phyloP scores from a whole-genome alignment of 73 alveolate genomes.

The Paramecium biaurelia region DNA sequence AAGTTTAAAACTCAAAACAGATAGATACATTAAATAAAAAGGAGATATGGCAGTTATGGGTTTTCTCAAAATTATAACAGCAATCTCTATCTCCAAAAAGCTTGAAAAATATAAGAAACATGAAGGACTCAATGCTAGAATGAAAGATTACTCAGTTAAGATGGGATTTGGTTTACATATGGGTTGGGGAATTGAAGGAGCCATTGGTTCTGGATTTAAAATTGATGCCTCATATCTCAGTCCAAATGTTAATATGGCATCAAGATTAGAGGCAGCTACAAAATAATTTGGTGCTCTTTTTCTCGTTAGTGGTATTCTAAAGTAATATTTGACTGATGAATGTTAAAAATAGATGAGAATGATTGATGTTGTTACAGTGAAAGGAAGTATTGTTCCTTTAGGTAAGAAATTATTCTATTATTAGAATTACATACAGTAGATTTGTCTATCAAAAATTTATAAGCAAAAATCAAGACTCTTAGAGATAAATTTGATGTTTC shows the following conservation, averaged over 20 bases:
- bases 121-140: conserved; percentile 74
- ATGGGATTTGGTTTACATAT: conserved; percentile 95
- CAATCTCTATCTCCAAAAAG: conserved; percentile 70
- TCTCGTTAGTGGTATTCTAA: conserved; percentile 71
- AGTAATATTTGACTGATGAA: conserved; percentile 53
- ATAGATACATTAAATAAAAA: not conserved
- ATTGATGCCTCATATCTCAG: conserved; percentile 95
- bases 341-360: conserved; percentile 62
- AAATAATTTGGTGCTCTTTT: conserved; percentile 80
- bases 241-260: conserved; percentile 97
- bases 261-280: conserved; percentile 93
- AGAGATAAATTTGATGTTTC: conserved; percentile 48
- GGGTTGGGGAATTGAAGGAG: conserved; percentile 98
- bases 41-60: conserved; percentile 77
- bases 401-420: conserved; percentile 54
- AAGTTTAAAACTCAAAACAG: conserved; percentile 65
- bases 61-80: conserved; percentile 75
- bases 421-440: conserved; percentile 61
- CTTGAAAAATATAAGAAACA: conserved; percentile 78
- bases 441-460: conserved; percentile 38
- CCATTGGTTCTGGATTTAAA: conserved; percentile 90
- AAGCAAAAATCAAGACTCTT: conserved; percentile 9
- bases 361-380: conserved; percentile 76
- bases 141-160: conserved; percentile 82
- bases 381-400: conserved; percentile 77